A percentile compares a stretch with the other conserved stretches of the same genome.
Conservation (phyloP, 768 basidiomycete genomes). For the Phallus indusiatus region DNA sequence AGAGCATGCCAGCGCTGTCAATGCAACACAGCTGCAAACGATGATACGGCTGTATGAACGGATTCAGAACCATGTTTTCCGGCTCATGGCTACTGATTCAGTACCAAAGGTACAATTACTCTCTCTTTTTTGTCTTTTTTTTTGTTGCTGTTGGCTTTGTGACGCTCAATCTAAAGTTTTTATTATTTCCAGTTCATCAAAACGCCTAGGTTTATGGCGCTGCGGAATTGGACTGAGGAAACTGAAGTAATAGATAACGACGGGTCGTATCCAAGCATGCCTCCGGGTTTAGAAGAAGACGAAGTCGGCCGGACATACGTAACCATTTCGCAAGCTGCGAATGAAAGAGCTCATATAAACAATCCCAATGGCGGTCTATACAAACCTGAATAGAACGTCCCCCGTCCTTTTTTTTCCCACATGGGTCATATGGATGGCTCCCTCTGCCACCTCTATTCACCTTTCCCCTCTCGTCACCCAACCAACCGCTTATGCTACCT, state of each 20-base stretch:
- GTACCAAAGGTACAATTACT: constrained; percentile 83
- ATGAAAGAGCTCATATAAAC: constrained; percentile 50
- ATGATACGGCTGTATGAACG: constrained; percentile 92
- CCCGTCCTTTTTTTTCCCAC: not conserved
- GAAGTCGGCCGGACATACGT: constrained; percentile 81
- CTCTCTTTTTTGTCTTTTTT: too few relatives aligned
- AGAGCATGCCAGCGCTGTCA: constrained; percentile 73
- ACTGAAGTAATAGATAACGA: constrained; percentile 44
- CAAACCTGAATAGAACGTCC: not conserved
- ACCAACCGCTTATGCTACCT: too few relatives aligned
- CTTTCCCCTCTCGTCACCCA: too few relatives aligned
- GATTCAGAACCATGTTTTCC: constrained; percentile 94
- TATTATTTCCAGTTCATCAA: constrained; percentile 82
- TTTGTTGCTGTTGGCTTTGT: not conserved
- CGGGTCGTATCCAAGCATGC: constrained; percentile 45
- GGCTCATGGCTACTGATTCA: constrained; percentile 96
- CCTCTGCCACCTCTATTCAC: too few relatives aligned
- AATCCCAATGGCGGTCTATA: not conserved
- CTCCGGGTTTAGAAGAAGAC: constrained; percentile 60
- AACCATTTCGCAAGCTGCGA: constrained; percentile 73
- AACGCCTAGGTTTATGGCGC: constrained; percentile 69
- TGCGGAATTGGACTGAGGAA: constrained; percentile 72
- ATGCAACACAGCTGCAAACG: constrained; percentile 90
- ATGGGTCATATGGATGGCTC: not conserved
- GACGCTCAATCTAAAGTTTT: constrained; percentile 8